A percentile compares a stretch with the other conserved stretches of the same genome.
These are phyloP conservation scores for Lanmaoa pseudosensibilis DNA, from an alignment of 768 basidiomycete species.

Conservation along the genomic window DNA sequence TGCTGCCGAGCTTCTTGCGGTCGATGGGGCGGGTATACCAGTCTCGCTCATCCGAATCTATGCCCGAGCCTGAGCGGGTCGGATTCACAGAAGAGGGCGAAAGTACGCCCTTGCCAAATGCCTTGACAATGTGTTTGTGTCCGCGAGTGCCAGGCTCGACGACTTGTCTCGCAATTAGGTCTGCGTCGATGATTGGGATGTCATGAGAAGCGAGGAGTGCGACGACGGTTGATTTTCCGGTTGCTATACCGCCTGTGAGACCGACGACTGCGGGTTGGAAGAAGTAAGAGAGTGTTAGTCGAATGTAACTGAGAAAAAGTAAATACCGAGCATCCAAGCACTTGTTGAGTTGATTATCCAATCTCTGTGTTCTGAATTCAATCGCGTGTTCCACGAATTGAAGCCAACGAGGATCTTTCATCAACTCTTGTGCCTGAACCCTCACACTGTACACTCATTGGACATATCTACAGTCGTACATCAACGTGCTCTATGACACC, in stretches of 20 bases:
- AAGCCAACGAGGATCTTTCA: too few relatives aligned
- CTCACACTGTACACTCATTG: not conserved
- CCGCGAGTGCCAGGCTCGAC: constrained; percentile 81
- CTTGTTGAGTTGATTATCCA: not conserved
- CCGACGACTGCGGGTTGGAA: constrained; percentile 67
- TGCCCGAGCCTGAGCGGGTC: not conserved
- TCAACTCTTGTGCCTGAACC: not conserved
- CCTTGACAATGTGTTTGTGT: constrained; percentile 60
- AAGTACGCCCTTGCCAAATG: constrained; percentile 74
- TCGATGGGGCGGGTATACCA: constrained; percentile 67
- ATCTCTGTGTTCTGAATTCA: too few relatives aligned
- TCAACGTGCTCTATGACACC: not conserved
- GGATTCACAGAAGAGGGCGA: constrained; percentile 26
- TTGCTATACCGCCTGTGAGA: constrained; percentile 94
- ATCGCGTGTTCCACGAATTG: too few relatives aligned
- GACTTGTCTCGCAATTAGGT: constrained; percentile 82
- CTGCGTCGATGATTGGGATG: constrained; percentile 91
- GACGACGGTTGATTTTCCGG: constrained; percentile 94
- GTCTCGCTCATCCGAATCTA: not conserved
- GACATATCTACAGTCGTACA: not conserved
- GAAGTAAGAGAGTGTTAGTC: not conserved
- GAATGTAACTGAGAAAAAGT: not conserved
- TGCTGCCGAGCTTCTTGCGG: constrained; percentile 76
- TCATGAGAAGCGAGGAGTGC: constrained; percentile 59
- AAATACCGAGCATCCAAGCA: constrained; percentile 19